Conservation (phyloP, 2,329 filamentous ascomycete species). For the Colletotrichum tanaceti region DNA sequence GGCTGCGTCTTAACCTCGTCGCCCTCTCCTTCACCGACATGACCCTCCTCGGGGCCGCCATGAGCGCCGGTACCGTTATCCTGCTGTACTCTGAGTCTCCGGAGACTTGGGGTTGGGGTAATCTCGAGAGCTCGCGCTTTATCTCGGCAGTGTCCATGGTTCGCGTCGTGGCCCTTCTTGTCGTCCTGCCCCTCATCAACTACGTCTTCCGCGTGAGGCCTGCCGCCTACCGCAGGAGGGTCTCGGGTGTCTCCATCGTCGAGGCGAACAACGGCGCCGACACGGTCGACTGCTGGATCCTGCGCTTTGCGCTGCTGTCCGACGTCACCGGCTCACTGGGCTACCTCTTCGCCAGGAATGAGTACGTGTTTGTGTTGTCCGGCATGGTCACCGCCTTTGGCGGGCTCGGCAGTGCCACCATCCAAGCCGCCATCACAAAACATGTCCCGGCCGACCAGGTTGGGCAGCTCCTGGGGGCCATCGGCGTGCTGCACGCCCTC, state of each 20-base stretch:
- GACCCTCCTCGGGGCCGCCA: constrained; percentile 81
- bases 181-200: constrained; percentile 80
- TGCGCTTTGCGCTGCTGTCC: constrained; percentile 79
- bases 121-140: constrained; percentile 82
- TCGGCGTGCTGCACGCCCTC: constrained; percentile 85
- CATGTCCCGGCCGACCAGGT: constrained; percentile 86
- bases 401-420: constrained; percentile 85
- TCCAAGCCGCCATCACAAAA: constrained; percentile 88
- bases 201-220: constrained; percentile 75
- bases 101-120: constrained; percentile 84
- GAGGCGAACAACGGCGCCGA: constrained; percentile 78
- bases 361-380: constrained; percentile 74
- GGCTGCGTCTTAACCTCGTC: constrained; percentile 83
- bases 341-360: constrained; percentile 74
- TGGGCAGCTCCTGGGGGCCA: constrained; percentile 88
- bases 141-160: constrained; percentile 82
- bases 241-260: constrained; percentile 49
- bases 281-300: constrained; percentile 78
- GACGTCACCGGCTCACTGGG: constrained; percentile 82
- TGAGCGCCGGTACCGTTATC: constrained; percentile 84
- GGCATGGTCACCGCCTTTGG: constrained; percentile 82
- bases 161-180: constrained; percentile 80
- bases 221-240: constrained; percentile 55
- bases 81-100: constrained; percentile 85
- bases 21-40: constrained; percentile 84